Conservation (phyloP, 1,284 basidiomycete genomes). For the Quambalaria eucalypti region DNA sequence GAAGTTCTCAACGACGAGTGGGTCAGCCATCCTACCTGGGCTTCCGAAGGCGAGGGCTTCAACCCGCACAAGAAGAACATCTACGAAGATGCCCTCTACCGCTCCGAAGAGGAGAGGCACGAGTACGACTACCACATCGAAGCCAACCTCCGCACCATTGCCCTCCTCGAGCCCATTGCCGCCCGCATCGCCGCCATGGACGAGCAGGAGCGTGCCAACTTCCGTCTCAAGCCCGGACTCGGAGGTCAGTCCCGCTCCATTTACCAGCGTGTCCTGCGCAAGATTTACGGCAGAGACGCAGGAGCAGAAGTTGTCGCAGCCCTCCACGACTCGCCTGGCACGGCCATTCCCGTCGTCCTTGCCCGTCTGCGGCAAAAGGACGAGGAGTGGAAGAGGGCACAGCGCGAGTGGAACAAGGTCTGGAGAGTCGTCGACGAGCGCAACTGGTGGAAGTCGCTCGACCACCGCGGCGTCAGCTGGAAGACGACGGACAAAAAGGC, state of each 20-base stretch:
- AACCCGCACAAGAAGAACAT: conserved; percentile 92
- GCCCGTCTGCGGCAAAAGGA: conserved; percentile 84
- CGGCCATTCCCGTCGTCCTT: conserved; percentile 85
- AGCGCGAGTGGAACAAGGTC: conserved; percentile 91
- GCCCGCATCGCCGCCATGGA: conserved; percentile 81
- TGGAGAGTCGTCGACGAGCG: conserved; percentile 95
- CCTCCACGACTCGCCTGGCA: conserved; percentile 81
- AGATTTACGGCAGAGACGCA: conserved; percentile 79
- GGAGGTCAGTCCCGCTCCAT: conserved; percentile 79
- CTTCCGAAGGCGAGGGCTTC: conserved; percentile 87
- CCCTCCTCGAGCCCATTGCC: conserved; percentile 79
- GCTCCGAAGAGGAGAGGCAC: conserved; percentile 94
- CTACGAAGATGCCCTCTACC: conserved; percentile 91
- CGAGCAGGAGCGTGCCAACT: conserved; percentile 71
- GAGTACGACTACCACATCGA: conserved; percentile 97
- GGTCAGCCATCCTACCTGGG: conserved; percentile 94
- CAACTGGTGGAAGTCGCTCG: conserved; percentile 84
- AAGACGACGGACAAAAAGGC: conserved; percentile 94
- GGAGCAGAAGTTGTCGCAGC: conserved; percentile 78
- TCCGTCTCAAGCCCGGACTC: conserved; percentile 78
- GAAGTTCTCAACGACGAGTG: conserved; percentile 66
- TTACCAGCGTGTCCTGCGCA: conserved; percentile 89
- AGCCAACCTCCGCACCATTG: conserved; percentile 81
- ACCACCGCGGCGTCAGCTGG: conserved; percentile 90
- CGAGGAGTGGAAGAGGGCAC: conserved; percentile 90